Percentiles rank a stretch among this genome's conserved stretches.
Conservation (phyloP, 768 basidiomycete species). For the Saitozyma sp. region DNA sequence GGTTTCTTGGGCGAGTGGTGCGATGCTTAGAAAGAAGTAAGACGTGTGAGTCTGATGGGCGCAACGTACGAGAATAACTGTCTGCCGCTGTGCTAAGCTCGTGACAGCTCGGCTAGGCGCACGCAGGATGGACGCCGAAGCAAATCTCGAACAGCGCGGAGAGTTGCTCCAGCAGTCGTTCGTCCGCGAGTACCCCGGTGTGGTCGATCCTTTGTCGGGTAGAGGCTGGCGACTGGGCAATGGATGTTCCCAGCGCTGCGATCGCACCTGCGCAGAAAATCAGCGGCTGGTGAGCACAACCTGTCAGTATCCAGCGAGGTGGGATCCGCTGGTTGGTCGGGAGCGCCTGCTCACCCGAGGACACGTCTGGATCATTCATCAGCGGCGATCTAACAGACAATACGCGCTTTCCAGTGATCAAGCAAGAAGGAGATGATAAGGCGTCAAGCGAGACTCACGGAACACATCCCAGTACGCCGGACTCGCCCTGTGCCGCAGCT, state of each 20-base stretch:
- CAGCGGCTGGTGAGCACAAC: no score
- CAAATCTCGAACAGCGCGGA: slow-evolving; percentile 19
- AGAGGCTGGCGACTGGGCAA: not conserved
- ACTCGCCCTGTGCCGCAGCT: slow-evolving; percentile 28
- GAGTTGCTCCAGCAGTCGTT: slow-evolving; percentile 23
- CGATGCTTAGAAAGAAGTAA: no score
- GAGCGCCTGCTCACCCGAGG: slow-evolving; percentile 11
- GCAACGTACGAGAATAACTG: no score
- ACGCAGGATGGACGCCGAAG: slow-evolving; percentile 17
- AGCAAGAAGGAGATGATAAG: not conserved
- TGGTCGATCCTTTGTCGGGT: not conserved
- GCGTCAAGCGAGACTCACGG: slow-evolving; percentile 20
- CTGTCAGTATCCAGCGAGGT: no score
- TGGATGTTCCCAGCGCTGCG: slow-evolving; percentile 12
- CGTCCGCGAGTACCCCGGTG: slow-evolving; percentile 11
- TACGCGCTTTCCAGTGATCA: no score
- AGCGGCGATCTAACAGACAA: slow-evolving; percentile 3
- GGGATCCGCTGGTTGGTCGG: not conserved
- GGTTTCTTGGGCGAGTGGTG: no score
- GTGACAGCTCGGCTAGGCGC: not conserved
- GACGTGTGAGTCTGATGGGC: no score
- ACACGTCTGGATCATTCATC: slow-evolving; percentile 14
- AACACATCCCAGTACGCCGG: slow-evolving; percentile 47
- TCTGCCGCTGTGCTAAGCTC: no score
- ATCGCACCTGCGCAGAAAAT: slow-evolving; percentile 12